phyloP scores from a whole-genome alignment of 73 alveolate species.

The Paramecium primaurelia region DNA sequence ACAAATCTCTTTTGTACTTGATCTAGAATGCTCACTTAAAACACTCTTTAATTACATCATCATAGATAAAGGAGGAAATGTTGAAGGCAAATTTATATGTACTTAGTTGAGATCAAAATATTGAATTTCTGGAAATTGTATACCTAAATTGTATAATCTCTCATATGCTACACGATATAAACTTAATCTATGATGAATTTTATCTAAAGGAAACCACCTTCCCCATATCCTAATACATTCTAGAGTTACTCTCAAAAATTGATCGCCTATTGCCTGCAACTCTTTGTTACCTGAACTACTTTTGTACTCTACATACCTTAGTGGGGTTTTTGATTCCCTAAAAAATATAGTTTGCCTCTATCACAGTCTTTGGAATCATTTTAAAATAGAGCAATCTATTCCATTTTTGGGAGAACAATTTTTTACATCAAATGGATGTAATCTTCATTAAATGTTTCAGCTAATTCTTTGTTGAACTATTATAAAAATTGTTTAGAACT shows the following conservation, averaged over 20 bases:
- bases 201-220: slow-evolving; percentile 36
- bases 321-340: not conserved
- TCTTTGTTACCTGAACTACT: slow-evolving; percentile 42
- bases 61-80: slow-evolving; percentile 13
- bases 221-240: slow-evolving; percentile 44
- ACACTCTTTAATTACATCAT: not conserved
- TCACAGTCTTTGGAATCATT: not conserved
- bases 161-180: not conserved
- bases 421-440: slow-evolving; percentile 19
- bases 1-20: not conserved
- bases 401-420: slow-evolving; percentile 21
- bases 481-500: not conserved
- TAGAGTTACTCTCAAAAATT: slow-evolving; percentile 2
- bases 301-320: slow-evolving; percentile 3
- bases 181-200: not conserved
- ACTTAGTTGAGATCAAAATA: not conserved
- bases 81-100: not conserved
- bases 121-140: not conserved
- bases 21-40: not conserved
- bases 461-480: slow-evolving; percentile 30
- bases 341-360: slow-evolving; percentile 9
- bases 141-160: not conserved
- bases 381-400: not conserved
- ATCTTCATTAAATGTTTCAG: slow-evolving; percentile 32
- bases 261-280: not conserved